Base-by-base conservation (phyloP, 2,329 filamentous ascomycete species). In the Parascedosporium putredinis region DNA sequence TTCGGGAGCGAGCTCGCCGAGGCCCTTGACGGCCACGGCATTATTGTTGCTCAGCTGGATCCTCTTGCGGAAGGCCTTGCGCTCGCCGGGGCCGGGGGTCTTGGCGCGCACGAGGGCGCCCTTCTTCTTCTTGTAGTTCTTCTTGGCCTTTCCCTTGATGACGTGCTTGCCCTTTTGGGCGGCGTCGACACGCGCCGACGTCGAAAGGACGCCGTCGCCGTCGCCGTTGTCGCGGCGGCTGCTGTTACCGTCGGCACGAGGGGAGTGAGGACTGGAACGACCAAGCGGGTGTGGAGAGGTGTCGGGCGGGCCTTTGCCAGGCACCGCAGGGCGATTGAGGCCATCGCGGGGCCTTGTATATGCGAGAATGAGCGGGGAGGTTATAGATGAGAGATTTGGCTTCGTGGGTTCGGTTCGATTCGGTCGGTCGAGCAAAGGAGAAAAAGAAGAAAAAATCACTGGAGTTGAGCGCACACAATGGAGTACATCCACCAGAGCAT, bases 1-100 rank as follows among this genome's bases (percentile, higher is more conserved):
- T 54, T 75, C 70, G 8, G 67, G 62, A 10, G 67, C 73, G 50
- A 95, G 61, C 45, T 83, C 75, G 52, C 74, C 68, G 57, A 95
- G 72, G 9, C 80, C 85, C 22, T 72, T 62, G 6, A 97, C 84
- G 52, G 84, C 79, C 33, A 96, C 71, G 46, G 93, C 93, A 68
- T 95, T 97, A 66, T 87, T 86, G 70, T 97, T 98, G 73, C 85
- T 91, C 53, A 98, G 80, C 52, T 94, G 82, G 60, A 98, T 87
- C 57, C 87, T 82, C 72, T 94, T 95, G 56, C 89, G 83, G 62
- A 87, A 74, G 24, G 87, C 86, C 69, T 89, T 95, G 56, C 90
- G 81, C 73, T 96, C 90, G 56, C 90, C 91, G 3, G 80, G 74
- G 10, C 72, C 72, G 18, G 86, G 84, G 14, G 80, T 74, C 65